These are phyloP conservation scores for Alternaria viburni DNA, from an alignment of 2,329 filamentous ascomycete species.

Conservation along the genomic window DNA sequence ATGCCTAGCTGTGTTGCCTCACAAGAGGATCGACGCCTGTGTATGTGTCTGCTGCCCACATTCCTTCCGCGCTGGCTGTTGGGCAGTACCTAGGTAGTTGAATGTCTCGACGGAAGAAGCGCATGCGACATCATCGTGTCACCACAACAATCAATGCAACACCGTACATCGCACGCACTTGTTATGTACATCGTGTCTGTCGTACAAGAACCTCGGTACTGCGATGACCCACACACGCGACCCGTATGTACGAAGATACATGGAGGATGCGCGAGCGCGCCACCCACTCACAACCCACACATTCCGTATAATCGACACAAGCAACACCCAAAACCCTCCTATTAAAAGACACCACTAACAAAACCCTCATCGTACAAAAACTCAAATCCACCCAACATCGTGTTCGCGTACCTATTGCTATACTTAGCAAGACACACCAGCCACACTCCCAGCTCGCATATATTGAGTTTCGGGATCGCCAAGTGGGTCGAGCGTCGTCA, in stretches of 20 bases:
- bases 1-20: not conserved
- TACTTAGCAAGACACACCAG: not conserved
- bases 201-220: too few relatives aligned
- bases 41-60: not conserved
- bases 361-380: not conserved
- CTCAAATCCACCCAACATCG: not conserved
- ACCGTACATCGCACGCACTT: not conserved
- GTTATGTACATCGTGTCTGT: not conserved
- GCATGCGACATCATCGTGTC: not conserved
- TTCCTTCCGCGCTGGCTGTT: not conserved
- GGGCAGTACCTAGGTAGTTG: too few relatives aligned
- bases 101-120: not conserved
- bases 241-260: not conserved
- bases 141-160: not conserved
- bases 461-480: not conserved
- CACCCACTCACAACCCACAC: not conserved
- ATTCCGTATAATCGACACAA: not conserved
- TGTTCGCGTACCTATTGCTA: not conserved
- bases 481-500: conserved; percentile 5
- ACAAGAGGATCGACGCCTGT: not conserved
- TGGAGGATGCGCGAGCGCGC: not conserved
- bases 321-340: too few relatives aligned
- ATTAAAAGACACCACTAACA: too few relatives aligned
- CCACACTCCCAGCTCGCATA: not conserved
- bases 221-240: too few relatives aligned